These are phyloP conservation scores for Leccinum fallax DNA, from an alignment of 1,284 basidiomycete genomes.

Conservation along the genomic window DNA sequence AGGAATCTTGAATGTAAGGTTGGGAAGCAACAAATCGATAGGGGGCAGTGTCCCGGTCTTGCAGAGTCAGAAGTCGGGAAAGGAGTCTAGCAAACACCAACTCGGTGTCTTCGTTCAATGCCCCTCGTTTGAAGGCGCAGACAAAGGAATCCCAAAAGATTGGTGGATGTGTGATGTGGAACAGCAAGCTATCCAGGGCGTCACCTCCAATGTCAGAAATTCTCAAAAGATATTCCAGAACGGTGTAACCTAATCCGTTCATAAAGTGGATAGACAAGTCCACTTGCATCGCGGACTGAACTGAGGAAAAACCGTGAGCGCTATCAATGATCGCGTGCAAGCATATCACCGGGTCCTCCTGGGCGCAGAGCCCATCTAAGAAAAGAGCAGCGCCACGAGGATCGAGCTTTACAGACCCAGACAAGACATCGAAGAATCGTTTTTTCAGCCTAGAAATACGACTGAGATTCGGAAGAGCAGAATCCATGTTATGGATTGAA, in stretches of 20 bases:
- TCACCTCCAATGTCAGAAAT: conserved; percentile 40
- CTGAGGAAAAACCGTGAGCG: conserved; percentile 13
- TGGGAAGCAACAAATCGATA: conserved; percentile 27
- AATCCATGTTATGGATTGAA: not conserved
- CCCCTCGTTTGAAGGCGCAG: conserved; percentile 38
- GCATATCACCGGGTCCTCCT: conserved; percentile 17
- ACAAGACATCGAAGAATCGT: conserved; percentile 15
- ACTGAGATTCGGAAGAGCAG: not conserved
- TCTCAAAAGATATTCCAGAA: conserved; percentile 47
- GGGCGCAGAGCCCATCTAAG: conserved; percentile 7
- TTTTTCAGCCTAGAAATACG: conserved; percentile 3
- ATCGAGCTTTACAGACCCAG: conserved; percentile 10
- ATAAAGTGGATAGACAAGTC: conserved; percentile 41
- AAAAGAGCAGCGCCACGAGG: conserved; percentile 29
- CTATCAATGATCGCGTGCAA: conserved; percentile 16
- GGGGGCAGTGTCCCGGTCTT: conserved; percentile 9
- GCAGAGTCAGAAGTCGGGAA: conserved; percentile 44
- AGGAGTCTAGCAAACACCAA: conserved; percentile 53
- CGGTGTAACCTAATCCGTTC: conserved; percentile 42
- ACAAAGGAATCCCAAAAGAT: conserved; percentile 52
- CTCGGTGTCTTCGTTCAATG: conserved; percentile 40
- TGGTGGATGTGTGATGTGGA: conserved; percentile 51
- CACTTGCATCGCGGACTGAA: conserved; percentile 16
- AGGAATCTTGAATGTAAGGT: not conserved
- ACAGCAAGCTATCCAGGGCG: conserved; percentile 32